A percentile compares a stretch with the other conserved stretches of the same genome.
phyloP scores from a whole-genome alignment of 2,329 filamentous ascomycete species.

The Neofusicoccum laricinum region DNA sequence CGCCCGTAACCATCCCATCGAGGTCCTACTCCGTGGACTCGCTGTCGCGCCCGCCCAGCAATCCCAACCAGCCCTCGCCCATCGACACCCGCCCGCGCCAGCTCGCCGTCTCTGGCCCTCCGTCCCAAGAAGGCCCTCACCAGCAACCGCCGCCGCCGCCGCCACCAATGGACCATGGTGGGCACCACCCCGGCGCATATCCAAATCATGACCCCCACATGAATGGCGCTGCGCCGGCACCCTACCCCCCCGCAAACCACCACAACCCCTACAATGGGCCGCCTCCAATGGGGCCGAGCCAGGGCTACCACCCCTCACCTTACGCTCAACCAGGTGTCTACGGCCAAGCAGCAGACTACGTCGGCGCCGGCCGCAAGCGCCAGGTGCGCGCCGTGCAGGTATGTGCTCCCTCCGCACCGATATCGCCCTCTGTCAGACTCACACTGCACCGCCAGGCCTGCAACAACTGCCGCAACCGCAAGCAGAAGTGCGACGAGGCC shows the following conservation, averaged over 20 bases:
- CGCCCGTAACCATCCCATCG: constrained; percentile 29
- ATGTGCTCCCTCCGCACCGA: not conserved
- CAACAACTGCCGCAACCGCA: constrained; percentile 41
- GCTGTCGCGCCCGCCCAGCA: constrained; percentile 30
- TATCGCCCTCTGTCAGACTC: not conserved
- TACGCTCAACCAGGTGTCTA: constrained; percentile 33
- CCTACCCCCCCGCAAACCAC: constrained; percentile 28
- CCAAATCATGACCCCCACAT: constrained; percentile 32
- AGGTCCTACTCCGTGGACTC: constrained; percentile 31
- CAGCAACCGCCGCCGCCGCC: constrained; percentile 28
- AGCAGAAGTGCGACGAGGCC: constrained; percentile 42
- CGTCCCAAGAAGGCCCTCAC: constrained; percentile 3
- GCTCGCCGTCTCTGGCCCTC: constrained; percentile 10
- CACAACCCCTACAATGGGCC: constrained; percentile 30
- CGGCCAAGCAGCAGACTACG: constrained; percentile 19
- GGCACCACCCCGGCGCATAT: constrained; percentile 31
- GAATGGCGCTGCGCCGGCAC: constrained; percentile 31
- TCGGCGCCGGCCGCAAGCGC: constrained; percentile 11
- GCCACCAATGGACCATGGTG: constrained; percentile 35
- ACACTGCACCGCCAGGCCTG: constrained; percentile 66
- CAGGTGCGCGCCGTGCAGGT: constrained; percentile 17
- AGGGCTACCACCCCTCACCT: constrained; percentile 20
- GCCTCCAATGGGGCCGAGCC: constrained; percentile 26
- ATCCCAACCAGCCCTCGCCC: constrained; percentile 26
- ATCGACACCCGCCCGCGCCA: constrained; percentile 15